Base-by-base conservation (phyloP, 768 basidiomycete genomes). In the Termitomyces titanicus region DNA sequence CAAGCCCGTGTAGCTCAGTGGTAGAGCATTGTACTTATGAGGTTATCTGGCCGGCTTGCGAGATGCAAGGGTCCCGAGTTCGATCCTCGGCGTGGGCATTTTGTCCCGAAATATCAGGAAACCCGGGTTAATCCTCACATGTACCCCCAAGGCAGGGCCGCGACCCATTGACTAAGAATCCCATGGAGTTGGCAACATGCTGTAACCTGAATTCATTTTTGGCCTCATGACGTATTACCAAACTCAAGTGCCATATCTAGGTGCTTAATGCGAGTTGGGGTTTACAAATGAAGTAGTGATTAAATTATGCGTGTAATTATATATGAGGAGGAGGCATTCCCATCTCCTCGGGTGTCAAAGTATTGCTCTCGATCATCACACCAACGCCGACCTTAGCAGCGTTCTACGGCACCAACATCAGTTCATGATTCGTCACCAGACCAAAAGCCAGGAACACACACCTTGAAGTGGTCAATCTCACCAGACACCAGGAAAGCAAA, bases 401-500 rank as follows among this genome's bases (percentile, higher is more conserved):
- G 71, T 94, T 94, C 94, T 98, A 61, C 13, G 55, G 18, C 35
- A 50, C 15, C 22, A 24, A 58, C 43, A 11, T 45, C 31, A 51
- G 34, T 20, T 50, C 47, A 57, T 4, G 42, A 29, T 18, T 27
- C 52, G n/a, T 49, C 24, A 51, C 27, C 55, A 13, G 55, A 57
- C 9, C 17, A 50, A 15, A 47, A 53, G 50, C 5, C 39, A 3
- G 5, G 7, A 54, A 55, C 74, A 59, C 74, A 59, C 63, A 92
- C 94, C 86, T 95, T 98, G 79, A 93, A 89, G 81, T 99, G 97
- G 71, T 99, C 97, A 62, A 99, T 94, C 79, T 99, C 97, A 10
- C 97, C 97, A 17, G 92, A 83, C 44, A 99, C 85, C 63, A 95
- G 71, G 80, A 99, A 97, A 13, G 93, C 85, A 67, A 99, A 98